A percentile compares a stretch with the other conserved stretches of the same genome.
phyloP scores from a whole-genome alignment of 1,284 basidiomycete genomes.

The Irpex sp. region DNA sequence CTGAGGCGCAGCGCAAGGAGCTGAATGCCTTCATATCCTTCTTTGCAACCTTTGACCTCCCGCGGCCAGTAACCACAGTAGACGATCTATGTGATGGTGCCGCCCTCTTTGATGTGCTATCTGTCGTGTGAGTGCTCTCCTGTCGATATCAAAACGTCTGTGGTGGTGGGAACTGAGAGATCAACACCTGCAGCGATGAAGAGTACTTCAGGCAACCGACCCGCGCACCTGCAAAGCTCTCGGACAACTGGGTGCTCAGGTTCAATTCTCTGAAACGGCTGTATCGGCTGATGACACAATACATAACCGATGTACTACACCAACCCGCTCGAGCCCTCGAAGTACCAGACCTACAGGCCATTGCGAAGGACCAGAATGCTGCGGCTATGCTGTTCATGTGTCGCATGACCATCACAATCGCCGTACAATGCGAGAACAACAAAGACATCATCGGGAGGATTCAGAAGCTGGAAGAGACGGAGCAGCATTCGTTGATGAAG shows the following conservation, averaged over 20 bases:
- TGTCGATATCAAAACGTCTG: not conserved
- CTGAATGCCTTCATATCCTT: constrained; percentile 74
- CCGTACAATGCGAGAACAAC: constrained; percentile 86
- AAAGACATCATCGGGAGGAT: constrained; percentile 81
- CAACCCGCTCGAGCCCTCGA: constrained; percentile 68
- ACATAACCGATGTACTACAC: constrained; percentile 75
- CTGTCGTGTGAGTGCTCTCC: constrained; percentile 52
- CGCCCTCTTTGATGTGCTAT: constrained; percentile 65
- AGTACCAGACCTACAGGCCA: constrained; percentile 75
- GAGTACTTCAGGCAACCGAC: constrained; percentile 69
- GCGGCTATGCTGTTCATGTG: constrained; percentile 72
- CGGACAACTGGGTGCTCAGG: constrained; percentile 88
- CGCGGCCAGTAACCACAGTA: constrained; percentile 51
- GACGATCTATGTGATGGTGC: constrained; percentile 73
- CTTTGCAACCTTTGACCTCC: constrained; percentile 67
- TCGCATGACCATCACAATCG: constrained; percentile 85
- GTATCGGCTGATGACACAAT: constrained; percentile 84
- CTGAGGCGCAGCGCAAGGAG: constrained; percentile 53
- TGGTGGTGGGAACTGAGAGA: not conserved
- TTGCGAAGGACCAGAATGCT: constrained; percentile 70
- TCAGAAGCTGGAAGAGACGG: constrained; percentile 68
- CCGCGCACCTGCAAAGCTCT: constrained; percentile 49
- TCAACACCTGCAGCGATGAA: constrained; percentile 49
- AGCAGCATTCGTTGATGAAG: constrained; percentile 83
- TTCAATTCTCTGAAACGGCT: constrained; percentile 80